Percentiles rank a stretch among this genome's conserved stretches.
phyloP scores from a whole-genome alignment of 257 asterid genomes.

The Vinca minor region DNA sequence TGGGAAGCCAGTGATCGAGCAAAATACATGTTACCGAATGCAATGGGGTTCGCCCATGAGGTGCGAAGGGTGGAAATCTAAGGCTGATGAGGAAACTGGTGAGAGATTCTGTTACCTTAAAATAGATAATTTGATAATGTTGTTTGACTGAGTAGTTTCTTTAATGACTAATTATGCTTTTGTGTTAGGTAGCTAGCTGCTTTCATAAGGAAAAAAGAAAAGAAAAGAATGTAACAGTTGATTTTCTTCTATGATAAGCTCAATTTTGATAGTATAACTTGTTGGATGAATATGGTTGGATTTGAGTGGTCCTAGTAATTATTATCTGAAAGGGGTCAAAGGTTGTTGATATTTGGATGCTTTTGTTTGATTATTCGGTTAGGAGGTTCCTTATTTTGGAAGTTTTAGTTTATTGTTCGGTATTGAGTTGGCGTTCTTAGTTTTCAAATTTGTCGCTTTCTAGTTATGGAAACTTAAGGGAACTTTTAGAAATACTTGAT shows the following conservation, averaged over 20 bases:
- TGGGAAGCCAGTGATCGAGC: conserved; percentile 70
- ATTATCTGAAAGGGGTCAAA: background rate
- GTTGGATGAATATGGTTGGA: background rate
- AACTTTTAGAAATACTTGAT: background rate
- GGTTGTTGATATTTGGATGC: background rate
- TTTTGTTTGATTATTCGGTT: background rate
- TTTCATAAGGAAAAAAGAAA: no score
- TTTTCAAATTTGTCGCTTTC: background rate
- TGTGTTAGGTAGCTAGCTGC: background rate
- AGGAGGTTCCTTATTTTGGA: conserved; percentile 1
- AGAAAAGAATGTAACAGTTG: no score
- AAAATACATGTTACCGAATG: conserved; percentile 86
- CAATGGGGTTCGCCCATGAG: conserved; percentile 86
- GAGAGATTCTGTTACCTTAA: conserved; percentile 17
- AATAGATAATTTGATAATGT: background rate
- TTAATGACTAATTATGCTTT: background rate
- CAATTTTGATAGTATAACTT: background rate
- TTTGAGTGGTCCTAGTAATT: background rate
- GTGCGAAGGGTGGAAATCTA: conserved; percentile 83
- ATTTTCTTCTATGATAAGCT: background rate
- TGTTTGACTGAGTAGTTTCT: background rate
- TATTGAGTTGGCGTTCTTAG: background rate
- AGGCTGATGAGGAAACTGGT: conserved; percentile 83
- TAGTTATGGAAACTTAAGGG: background rate
- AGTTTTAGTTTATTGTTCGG: background rate